Evolutionary conservation across 1,284 basidiomycete genomes (phyloP), one percentile per base, ranked within the genome.

Genomic region (Microbotryum violaceum): DNA sequence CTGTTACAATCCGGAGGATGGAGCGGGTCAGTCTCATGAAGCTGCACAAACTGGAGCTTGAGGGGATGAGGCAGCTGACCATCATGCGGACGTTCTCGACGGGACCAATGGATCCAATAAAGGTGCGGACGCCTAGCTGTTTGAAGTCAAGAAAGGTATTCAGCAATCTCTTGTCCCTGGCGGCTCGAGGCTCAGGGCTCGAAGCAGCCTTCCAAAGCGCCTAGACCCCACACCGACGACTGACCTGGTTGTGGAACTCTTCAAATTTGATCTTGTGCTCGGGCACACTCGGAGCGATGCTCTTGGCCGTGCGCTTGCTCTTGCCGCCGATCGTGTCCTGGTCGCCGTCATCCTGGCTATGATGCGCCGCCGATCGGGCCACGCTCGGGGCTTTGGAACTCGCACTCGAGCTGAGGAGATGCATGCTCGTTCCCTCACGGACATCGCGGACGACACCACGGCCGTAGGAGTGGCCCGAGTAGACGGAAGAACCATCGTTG

Each of bases 41-140:
- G 47, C 46, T 57, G n/a, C 72, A 51, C 58, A 59, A 49, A 21
- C 33, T 6, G 7, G n/a, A 20, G 21, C 20, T 14, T 14, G 21
- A 20, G 9, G 29, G 14, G 14, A 31, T 6, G 9, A 48, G 10
- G 21, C 23, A 20, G 10, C 27, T 29, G 29, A 23, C 23, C 48
- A 29, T 49, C 48, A 78, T 78, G 29, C 77, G 74, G 20, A 78
- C 77, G 59, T 90, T 85, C 64, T 86, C 79, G 37, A 93, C 89
- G 27, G 89, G 88, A 0, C 92, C 94, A 63, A 98, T 90, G 70
- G 84, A 87, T 16, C 94, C 94, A 68, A 87, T 82, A 29, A 98
- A 86, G 7, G 93, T 97, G 57, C 94, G 81, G 18, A 97, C 93
- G 16, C 96, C 94, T 49, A 77, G 75, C 69, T 77, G 72, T 14